phyloP scores from a whole-genome alignment of 805 yeast species.

The Candida nanaspora region DNA sequence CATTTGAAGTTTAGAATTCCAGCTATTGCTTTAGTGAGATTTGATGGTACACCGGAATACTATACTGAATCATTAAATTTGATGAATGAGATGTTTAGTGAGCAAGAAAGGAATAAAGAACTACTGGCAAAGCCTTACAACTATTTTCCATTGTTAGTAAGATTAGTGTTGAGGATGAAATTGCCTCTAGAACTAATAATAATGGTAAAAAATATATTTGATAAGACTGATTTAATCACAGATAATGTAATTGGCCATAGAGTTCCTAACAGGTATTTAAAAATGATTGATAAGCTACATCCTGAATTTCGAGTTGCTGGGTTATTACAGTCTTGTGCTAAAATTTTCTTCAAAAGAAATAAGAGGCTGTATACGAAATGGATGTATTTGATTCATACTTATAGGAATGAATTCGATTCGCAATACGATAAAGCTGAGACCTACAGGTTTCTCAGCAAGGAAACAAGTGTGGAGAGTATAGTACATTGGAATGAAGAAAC shows the following conservation, averaged over 20 bases:
- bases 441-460: slow-evolving; percentile 11
- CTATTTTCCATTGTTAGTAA: slow-evolving; percentile 34
- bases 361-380: slow-evolving; percentile 20
- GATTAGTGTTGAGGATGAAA: slow-evolving; percentile 33
- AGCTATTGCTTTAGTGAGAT: background rate
- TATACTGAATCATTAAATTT: background rate
- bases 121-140: slow-evolving; percentile 5
- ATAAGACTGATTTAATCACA: slow-evolving; percentile 3
- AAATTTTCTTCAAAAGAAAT: slow-evolving; percentile 22
- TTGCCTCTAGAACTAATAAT: slow-evolving; percentile 44
- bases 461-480: slow-evolving; percentile 28
- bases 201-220: slow-evolving; percentile 24
- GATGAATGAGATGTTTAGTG: background rate
- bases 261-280: no score
- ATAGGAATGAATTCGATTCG: slow-evolving; percentile 15
- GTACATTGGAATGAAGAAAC: slow-evolving; percentile 41
- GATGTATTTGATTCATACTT: slow-evolving; percentile 19
- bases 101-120: background rate
- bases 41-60: background rate
- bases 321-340: slow-evolving; percentile 25
- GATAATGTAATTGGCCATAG: no score
- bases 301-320: slow-evolving; percentile 34
- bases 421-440: slow-evolving; percentile 2
- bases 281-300: no score
- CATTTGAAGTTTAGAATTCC: background rate